These are phyloP conservation scores for Penicillium sp. DNA, from an alignment of 2,329 filamentous ascomycete genomes.

Conservation along the genomic window DNA sequence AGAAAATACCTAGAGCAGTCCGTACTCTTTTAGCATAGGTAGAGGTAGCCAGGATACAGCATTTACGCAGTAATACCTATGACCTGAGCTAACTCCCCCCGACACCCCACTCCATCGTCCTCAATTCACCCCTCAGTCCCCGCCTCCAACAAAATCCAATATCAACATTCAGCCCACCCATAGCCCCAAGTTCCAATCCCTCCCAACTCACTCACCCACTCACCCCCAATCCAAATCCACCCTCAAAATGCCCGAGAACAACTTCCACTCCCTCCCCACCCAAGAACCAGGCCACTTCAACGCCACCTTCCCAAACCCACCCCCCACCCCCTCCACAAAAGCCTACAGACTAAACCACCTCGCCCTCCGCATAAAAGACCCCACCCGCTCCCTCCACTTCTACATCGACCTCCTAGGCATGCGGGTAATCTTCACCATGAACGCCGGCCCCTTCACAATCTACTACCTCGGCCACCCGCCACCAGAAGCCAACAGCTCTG, in stretches of 20 bases:
- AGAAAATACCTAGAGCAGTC: no score
- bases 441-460: constrained; percentile 40
- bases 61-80: no score
- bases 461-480: constrained; percentile 42
- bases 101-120: no score
- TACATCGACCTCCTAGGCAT: constrained; percentile 41
- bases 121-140: no score
- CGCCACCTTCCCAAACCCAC: constrained; percentile 30
- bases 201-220: no score
- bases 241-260: neutral
- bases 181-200: no score
- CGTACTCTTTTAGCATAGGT: no score
- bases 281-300: constrained; percentile 32
- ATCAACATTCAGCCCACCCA: no score
- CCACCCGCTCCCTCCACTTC: constrained; percentile 35
- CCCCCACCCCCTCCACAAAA: constrained; percentile 26
- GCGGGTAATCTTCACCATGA: constrained; percentile 41
- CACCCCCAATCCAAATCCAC: no score
- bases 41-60: no score
- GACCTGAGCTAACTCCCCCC: no score
- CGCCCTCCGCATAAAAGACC: constrained; percentile 38
- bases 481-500: constrained; percentile 23
- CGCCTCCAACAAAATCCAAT: no score
- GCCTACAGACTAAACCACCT: constrained; percentile 40
- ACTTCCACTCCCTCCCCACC: constrained; percentile 12